Base-by-base conservation (phyloP, 2,329 filamentous ascomycete genomes). In the Aspergillus sp. region DNA sequence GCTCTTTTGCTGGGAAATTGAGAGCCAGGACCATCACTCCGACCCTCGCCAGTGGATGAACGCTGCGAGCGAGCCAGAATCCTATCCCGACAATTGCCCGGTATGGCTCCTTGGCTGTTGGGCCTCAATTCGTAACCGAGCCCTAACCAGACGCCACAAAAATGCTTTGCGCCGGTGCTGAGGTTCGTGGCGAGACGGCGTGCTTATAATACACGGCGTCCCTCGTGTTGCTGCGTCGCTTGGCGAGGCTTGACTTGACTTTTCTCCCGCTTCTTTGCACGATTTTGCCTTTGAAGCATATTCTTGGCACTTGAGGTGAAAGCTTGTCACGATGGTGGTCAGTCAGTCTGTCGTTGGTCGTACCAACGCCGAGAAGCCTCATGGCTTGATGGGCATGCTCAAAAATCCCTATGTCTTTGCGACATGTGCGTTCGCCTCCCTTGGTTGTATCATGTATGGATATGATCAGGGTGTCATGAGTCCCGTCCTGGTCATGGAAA, bases 351-450 rank as follows among this genome's bases (percentile, higher is more conserved):
- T 77, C 25, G 76, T 78, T 59, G 76, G 72, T 55, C 74, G 75
- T 51, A 54, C 68, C 63, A 76, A 75, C 62, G 75, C 75, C 51
- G 69, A 70, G 39, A 78, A 77, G 55, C 66, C 72, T 36, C 73
- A 78, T 61, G 76, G 76, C 55, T 56, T 78, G 41, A 57, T 68
- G 50, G 76, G 76, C 59, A 77, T 78, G 71, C 61, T 78, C 10
- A 72, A 74, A 62, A 78, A 78, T 62, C 75, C 76, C 2, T 78
- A 77, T 63, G 76, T 78, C 50, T 75, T 73, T 66, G 64, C 71
- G 68, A 77, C 75, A 47, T 74, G 69, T 58, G 57, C 68, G 36
- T 78, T 76, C 19, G 73, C 71, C 51, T 74, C 74, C 1, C 62
- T 72, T n/a, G 70, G 70, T 30, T 71, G 70, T 64, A 71, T 71